Conservation (phyloP, 371 early-diverging fungal genomes). For the Synchytrium microbalum region DNA sequence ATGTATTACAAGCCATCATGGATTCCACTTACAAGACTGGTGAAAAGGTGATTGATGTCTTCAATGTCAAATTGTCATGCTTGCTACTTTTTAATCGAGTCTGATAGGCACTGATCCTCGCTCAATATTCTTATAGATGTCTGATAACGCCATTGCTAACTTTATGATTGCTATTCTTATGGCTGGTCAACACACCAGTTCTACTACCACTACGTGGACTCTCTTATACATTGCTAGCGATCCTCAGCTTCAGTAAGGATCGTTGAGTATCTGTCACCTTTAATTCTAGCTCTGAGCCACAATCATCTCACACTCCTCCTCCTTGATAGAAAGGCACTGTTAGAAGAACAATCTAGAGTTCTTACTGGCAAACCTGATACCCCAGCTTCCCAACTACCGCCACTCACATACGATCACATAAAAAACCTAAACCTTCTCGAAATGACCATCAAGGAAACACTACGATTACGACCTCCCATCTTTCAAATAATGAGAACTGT, state of each 20-base stretch:
- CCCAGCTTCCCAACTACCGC: slow-evolving; percentile 35
- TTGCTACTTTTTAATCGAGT: not conserved
- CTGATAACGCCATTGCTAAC: slow-evolving; percentile 77
- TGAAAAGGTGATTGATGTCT: slow-evolving; percentile 23
- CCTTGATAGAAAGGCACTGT: slow-evolving; percentile 17
- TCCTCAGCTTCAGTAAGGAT: slow-evolving; percentile 46
- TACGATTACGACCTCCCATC: slow-evolving; percentile 90
- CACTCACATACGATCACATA: slow-evolving; percentile 63
- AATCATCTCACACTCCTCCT: slow-evolving; percentile 4
- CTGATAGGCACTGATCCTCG: not conserved
- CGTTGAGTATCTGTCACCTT: slow-evolving; percentile 20
- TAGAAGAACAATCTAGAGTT: slow-evolving; percentile 39
- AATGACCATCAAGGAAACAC: slow-evolving; percentile 75
- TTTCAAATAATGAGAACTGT: slow-evolving; percentile 91
- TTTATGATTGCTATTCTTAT: slow-evolving; percentile 93
- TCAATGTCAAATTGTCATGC: slow-evolving; percentile 2
- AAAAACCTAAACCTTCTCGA: slow-evolving; percentile 73
- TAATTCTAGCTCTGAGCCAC: no score
- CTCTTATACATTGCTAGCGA: slow-evolving; percentile 75
- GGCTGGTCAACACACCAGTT: slow-evolving; percentile 94
- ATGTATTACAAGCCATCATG: slow-evolving; percentile 81
- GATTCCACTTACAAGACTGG: slow-evolving; percentile 84
- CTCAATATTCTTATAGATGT: slow-evolving; percentile 16
- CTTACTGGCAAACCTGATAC: slow-evolving; percentile 44
- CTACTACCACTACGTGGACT: slow-evolving; percentile 90